These are phyloP conservation scores for Venustampulla echinocandica DNA, from an alignment of 495 filamentous ascomycete species.

Conservation along the genomic window DNA sequence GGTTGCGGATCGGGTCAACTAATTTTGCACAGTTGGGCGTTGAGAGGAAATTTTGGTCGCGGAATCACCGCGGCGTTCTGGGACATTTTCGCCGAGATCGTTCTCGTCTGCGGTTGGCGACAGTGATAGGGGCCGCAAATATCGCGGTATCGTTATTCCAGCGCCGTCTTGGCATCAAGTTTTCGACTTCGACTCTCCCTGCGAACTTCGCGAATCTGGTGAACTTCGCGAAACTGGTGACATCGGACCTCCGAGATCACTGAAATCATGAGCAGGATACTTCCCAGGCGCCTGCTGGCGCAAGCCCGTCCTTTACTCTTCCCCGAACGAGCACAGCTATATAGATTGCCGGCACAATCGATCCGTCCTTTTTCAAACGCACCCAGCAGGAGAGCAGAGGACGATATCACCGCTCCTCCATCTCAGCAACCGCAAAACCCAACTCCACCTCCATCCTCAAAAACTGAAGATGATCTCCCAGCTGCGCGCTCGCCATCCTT, in stretches of 20 bases:
- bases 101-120: too few relatives aligned
- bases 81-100: conserved; percentile 19
- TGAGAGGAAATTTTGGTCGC: conserved; percentile 8
- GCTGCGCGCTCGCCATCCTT: not conserved
- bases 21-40: conserved; percentile 13
- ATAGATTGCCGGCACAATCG: conserved; percentile 26
- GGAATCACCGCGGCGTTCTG: conserved; percentile 12
- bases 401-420: conserved; percentile 11
- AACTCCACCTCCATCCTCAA: conserved; percentile 1
- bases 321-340: conserved; percentile 20
- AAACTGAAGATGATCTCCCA: not conserved
- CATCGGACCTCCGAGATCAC: not conserved
- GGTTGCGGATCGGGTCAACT: conserved; percentile 11
- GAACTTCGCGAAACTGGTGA: too few relatives aligned
- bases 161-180: conserved; percentile 17
- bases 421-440: too few relatives aligned
- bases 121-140: too few relatives aligned
- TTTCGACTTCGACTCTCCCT: conserved; percentile 7
- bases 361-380: conserved; percentile 37
- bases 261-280: conserved; percentile 33
- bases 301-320: conserved; percentile 27
- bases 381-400: conserved; percentile 13
- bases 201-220: too few relatives aligned
- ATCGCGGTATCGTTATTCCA: too few relatives aligned
- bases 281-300: conserved; percentile 37